Conservation (phyloP, 1,284 basidiomycete species). For the Tilletiaria anomala region DNA sequence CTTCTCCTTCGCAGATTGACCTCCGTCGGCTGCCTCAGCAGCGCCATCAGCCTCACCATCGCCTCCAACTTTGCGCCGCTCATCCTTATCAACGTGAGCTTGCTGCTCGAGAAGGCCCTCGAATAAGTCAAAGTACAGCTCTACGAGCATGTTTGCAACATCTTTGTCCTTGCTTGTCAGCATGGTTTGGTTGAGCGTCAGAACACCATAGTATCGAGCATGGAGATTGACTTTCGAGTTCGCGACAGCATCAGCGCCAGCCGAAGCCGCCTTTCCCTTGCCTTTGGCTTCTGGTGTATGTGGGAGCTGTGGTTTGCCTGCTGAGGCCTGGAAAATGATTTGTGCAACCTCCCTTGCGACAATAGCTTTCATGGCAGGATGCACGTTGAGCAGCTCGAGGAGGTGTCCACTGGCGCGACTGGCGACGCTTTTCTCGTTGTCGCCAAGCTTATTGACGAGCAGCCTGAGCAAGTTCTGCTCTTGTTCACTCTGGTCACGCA, state of each 20-base stretch:
- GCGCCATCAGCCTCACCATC: conserved; percentile 5
- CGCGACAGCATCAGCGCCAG: background rate
- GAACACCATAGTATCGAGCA: conserved; percentile 74
- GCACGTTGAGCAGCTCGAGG: conserved; percentile 72
- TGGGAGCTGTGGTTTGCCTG: too few species aligned
- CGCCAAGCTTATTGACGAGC: conserved; percentile 71
- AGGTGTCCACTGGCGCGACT: conserved; percentile 80
- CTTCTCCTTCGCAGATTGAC: background rate
- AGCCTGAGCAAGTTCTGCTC: conserved; percentile 87
- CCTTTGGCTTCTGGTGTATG: conserved; percentile 6
- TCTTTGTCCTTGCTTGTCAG: background rate
- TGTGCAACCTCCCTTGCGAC: conserved; percentile 74
- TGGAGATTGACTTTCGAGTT: conserved; percentile 44
- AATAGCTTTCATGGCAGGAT: conserved; percentile 86
- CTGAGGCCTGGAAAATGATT: too few species aligned
- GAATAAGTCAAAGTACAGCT: conserved; percentile 92
- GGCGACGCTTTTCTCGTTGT: conserved; percentile 73
- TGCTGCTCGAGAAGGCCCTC: conserved; percentile 46
- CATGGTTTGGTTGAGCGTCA: conserved; percentile 75
- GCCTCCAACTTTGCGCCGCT: conserved; percentile 13
- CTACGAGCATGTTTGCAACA: conserved; percentile 48
- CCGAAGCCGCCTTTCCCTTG: conserved; percentile 40
- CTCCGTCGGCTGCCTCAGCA: background rate
- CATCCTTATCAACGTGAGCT: conserved; percentile 15
- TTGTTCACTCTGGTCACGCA: conserved; percentile 85